phyloP scores from a whole-genome alignment of 805 yeast species.

The Lipomyces chichibuensis region DNA sequence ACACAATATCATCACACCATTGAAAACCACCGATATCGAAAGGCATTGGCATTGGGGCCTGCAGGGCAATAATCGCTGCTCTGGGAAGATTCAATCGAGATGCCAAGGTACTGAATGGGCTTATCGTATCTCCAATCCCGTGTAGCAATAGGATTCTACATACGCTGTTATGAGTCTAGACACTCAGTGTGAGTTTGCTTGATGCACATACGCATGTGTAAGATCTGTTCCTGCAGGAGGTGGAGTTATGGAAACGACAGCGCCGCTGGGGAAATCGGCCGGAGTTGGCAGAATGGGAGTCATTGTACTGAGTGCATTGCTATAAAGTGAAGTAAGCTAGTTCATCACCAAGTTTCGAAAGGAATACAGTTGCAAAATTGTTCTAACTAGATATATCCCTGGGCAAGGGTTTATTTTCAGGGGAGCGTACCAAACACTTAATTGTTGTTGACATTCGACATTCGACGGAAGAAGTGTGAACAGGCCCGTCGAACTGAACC shows the following conservation, averaged over 20 bases:
- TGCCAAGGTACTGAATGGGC: conserved; percentile 29
- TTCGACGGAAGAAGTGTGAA: too few species aligned
- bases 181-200: not conserved
- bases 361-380: too few species aligned
- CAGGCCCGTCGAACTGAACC: too few species aligned
- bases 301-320: not conserved
- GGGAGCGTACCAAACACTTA: too few species aligned
- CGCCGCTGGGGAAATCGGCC: conserved; percentile 21
- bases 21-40: conserved; percentile 35
- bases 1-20: conserved; percentile 37
- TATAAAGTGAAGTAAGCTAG: too few species aligned
- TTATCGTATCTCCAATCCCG: conserved; percentile 33
- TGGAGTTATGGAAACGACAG: conserved; percentile 22
- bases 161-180: not conserved
- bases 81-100: conserved; percentile 21
- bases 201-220: conserved; percentile 21
- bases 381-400: too few species aligned
- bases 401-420: too few species aligned
- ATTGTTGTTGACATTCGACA: too few species aligned
- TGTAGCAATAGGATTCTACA: conserved; percentile 30
- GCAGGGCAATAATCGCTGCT: conserved; percentile 29
- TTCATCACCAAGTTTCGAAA: too few species aligned
- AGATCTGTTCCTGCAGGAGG: conserved; percentile 14
- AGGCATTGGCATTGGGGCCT: conserved; percentile 35
- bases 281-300: conserved; percentile 21